Percentiles rank a stretch among this genome's conserved stretches.
Conservation (phyloP, 805 yeast genomes). For the Wickerhamiella qilinensis region DNA sequence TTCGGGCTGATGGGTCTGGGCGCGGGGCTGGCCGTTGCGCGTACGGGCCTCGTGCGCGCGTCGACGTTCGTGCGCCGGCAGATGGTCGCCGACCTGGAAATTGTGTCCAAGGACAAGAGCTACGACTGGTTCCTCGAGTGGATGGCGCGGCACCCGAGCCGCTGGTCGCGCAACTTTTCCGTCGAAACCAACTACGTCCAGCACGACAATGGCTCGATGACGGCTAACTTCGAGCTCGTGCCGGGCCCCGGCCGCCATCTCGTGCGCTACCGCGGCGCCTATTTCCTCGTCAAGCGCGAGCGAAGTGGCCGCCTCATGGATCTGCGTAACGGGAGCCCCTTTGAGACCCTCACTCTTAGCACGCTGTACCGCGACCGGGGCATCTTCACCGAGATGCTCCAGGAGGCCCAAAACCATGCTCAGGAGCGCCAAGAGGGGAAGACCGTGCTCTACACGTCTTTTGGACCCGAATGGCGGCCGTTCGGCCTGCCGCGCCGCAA, state of each 20-base stretch:
- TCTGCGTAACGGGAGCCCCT: slow-evolving; percentile 80
- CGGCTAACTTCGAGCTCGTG: slow-evolving; percentile 75
- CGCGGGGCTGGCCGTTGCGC: slow-evolving; percentile 64
- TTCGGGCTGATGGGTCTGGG: slow-evolving; percentile 95
- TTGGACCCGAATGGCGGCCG: slow-evolving; percentile 99
- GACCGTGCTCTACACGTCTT: slow-evolving; percentile 82
- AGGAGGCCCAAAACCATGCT: slow-evolving; percentile 76
- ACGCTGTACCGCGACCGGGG: slow-evolving; percentile 70
- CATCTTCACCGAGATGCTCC: slow-evolving; percentile 51
- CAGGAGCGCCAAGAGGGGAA: slow-evolving; percentile 75
- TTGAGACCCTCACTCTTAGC: slow-evolving; percentile 88
- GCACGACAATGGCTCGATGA: slow-evolving; percentile 83
- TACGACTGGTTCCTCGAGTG: slow-evolving; percentile 91
- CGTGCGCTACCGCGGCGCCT: slow-evolving; percentile 71
- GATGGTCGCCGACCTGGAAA: slow-evolving; percentile 79
- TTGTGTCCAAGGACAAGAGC: slow-evolving; percentile 83
- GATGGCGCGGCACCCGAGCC: slow-evolving; percentile 72
- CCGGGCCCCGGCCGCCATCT: slow-evolving; percentile 97
- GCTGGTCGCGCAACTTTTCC: slow-evolving; percentile 68
- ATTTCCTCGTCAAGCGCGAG: slow-evolving; percentile 76
- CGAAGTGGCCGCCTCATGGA: slow-evolving; percentile 80
- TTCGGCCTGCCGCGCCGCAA: slow-evolving; percentile 91
- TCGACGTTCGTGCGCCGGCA: slow-evolving; percentile 64
- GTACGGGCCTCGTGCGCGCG: slow-evolving; percentile 48
- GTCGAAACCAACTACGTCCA: slow-evolving; percentile 78